These are phyloP conservation scores for Podila epicladia DNA, from an alignment of 192 early-diverging fungal genomes.

Conservation along the genomic window DNA sequence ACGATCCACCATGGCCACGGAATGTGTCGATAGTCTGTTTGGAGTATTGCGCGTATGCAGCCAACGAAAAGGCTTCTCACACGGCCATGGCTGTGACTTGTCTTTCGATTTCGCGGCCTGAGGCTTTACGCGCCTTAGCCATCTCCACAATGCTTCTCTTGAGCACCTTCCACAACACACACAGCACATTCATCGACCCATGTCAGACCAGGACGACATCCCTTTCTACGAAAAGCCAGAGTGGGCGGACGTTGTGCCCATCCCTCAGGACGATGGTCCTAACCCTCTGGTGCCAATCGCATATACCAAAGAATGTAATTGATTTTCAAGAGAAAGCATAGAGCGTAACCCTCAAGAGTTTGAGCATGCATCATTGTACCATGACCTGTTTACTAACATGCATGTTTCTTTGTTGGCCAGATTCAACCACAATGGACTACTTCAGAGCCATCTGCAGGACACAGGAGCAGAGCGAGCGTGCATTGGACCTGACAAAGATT, in stretches of 20 bases:
- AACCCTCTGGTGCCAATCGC: conserved; percentile 84
- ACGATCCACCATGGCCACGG: too few relatives aligned
- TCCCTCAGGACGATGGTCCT: conserved; percentile 84
- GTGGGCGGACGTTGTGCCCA: conserved; percentile 75
- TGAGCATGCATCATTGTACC: not conserved
- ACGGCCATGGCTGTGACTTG: too few relatives aligned
- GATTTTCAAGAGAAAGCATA: not conserved
- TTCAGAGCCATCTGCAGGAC: conserved; percentile 80
- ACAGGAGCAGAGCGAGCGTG: conserved; percentile 84
- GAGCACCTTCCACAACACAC: too few relatives aligned
- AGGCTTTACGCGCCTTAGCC: too few relatives aligned
- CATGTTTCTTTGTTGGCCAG: conserved; percentile 35
- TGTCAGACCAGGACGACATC: conserved; percentile 10
- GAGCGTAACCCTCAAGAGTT: not conserved
- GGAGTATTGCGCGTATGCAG: too few relatives aligned
- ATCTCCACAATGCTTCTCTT: too few relatives aligned
- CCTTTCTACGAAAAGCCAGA: conserved; percentile 52
- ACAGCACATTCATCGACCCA: too few relatives aligned
- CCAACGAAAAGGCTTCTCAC: too few relatives aligned
- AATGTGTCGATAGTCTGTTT: too few relatives aligned
- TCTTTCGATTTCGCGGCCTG: too few relatives aligned
- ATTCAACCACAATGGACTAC: conserved; percentile 85
- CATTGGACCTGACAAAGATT: conserved; percentile 79
- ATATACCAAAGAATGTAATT: conserved; percentile 79
- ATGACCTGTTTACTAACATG: not conserved